These are phyloP conservation scores for Zalerion maritima DNA, from an alignment of 495 filamentous ascomycete genomes.

Conservation along the genomic window DNA sequence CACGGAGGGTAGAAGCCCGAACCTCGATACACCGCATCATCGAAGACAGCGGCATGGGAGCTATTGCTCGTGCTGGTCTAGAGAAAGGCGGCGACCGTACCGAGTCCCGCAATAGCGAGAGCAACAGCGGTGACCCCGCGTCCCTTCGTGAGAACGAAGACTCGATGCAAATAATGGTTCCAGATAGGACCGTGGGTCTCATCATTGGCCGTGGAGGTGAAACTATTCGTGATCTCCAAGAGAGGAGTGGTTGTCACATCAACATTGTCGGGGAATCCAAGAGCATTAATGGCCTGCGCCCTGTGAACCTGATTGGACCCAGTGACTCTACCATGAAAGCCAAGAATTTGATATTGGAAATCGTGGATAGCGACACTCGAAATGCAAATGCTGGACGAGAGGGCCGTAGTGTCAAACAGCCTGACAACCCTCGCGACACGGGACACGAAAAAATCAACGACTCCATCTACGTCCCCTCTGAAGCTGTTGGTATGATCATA, in stretches of 20 bases:
- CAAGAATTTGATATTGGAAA: constrained; percentile 70
- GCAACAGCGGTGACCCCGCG: constrained; percentile 8
- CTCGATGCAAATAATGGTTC: constrained; percentile 71
- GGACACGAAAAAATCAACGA: constrained; percentile 56
- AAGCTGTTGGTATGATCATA: constrained; percentile 84
- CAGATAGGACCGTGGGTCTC: constrained; percentile 72
- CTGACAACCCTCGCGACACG: constrained; percentile 21
- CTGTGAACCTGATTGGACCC: constrained; percentile 70
- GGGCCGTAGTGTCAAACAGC: constrained; percentile 6
- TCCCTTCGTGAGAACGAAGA: constrained; percentile 54
- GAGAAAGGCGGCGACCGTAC: constrained; percentile 12
- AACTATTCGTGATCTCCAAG: constrained; percentile 79
- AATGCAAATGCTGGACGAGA: constrained; percentile 26
- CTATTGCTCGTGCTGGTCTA: constrained; percentile 24
- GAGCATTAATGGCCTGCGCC: constrained; percentile 67
- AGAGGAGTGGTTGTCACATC: constrained; percentile 71
- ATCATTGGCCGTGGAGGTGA: constrained; percentile 78
- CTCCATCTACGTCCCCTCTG: constrained; percentile 64
- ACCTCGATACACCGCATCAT: constrained; percentile 66
- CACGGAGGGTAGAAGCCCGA: constrained; percentile 54
- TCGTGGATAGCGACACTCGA: constrained; percentile 72
- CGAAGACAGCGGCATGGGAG: constrained; percentile 60
- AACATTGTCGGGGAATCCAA: constrained; percentile 81
- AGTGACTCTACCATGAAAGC: constrained; percentile 49
- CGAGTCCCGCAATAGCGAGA: constrained; percentile 10